Evolutionary conservation across 768 basidiomycete genomes (phyloP).

Genomic region (Leucosporidium scottii): DNA sequence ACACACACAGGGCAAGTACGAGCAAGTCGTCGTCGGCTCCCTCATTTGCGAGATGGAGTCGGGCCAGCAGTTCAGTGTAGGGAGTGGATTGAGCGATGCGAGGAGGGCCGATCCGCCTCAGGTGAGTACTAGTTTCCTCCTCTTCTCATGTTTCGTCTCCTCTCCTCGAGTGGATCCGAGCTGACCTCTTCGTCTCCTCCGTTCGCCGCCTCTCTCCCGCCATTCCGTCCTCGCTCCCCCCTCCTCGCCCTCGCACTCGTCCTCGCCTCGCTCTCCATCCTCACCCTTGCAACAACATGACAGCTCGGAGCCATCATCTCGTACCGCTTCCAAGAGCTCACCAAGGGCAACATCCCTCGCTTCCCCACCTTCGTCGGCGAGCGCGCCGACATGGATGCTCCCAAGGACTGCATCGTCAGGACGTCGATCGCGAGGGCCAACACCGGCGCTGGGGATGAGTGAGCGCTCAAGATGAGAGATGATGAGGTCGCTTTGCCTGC

Average conservation of each 20-base stretch:
- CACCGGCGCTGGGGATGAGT: no score
- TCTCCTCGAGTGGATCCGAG: no score
- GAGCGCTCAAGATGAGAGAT: no score
- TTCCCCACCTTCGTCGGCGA: conserved; percentile 34
- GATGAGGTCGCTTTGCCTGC: no score
- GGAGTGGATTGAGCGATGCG: conserved; percentile 32
- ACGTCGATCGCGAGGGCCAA: no score
- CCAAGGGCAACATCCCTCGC: conserved; percentile 24
- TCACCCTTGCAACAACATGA: not conserved
- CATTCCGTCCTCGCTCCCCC: not conserved
- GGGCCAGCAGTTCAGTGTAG: conserved; percentile 19
- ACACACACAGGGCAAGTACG: no score
- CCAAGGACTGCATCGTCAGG: conserved; percentile 14
- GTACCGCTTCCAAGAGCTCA: conserved; percentile 30
- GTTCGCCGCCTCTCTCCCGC: not conserved
- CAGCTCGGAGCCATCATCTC: conserved; percentile 34
- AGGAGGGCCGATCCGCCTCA: conserved; percentile 21
- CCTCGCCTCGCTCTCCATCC: not conserved
- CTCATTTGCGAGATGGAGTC: conserved; percentile 30
- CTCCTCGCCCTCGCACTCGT: not conserved
- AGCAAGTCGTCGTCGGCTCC: no score
- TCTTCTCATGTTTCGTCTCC: not conserved
- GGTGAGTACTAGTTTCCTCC: conserved; percentile 5
- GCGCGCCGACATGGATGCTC: conserved; percentile 10
- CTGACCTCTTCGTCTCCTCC: not conserved